Evolutionary conservation across 73 alveolate species (phyloP), one percentile per base, ranked within the genome.

Genomic region (Blepharisma japonicum): DNA sequence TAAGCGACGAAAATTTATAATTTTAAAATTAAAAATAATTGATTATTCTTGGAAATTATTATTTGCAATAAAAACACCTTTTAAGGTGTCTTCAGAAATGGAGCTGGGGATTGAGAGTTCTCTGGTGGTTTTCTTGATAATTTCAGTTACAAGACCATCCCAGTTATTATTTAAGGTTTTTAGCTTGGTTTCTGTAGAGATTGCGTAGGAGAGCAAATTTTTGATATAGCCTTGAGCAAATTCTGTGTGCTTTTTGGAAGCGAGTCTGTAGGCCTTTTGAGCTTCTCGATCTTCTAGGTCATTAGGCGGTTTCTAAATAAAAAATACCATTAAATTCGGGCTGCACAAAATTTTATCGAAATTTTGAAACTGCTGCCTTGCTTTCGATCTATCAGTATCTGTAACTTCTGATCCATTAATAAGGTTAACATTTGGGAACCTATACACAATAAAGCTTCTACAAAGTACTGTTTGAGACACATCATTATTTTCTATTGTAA

Each of bases 361-460:
- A 6, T 86, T 74, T 55, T 90, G 82, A 79, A 81, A 90, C 47
- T 80, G 72, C 61, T 90, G 77, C 61, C 80, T 90, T 6, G 96
- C 96, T 11, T 72, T 83, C 55, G 68, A 78, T 74, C 77, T 89
- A 74, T 94, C 98, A 56, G 55, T 51, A 56, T 91, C 96, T 25
- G 84, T 81, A 48, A 94, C 93, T 27, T 55, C 86, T 48, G 23
- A 68, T n/a, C 89, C 90, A 78, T 94, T 94, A 71, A 90, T 87
- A 55, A 78, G 89, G 56, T 61, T 71, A 14, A 94, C 84, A 79
- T 89, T 88, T 70, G 92, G 91, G 78, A 94, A 91, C 68, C 98
- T 71, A 82, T 94, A 94, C 2, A 94, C 98, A 42, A 91, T 84
- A 81, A 94, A 94, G 71, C 85, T 77, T 79, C 91, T 91, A 39